Base-by-base conservation (phyloP, 305 asterid species). In the Rubia tinctorum region DNA sequence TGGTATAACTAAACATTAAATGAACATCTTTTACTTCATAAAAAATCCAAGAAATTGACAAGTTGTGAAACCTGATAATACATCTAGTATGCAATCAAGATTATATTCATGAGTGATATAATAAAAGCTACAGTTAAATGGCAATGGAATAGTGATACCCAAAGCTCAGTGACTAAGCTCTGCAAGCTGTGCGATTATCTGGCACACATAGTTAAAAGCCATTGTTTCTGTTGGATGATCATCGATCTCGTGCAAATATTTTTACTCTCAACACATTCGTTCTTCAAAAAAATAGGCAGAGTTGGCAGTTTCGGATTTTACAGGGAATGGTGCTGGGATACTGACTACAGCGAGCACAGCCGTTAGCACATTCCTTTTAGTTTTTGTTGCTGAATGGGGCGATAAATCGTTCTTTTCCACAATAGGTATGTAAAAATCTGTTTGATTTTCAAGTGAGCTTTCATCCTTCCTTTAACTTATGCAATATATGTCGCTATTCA, bases 321-420 rank as follows among this genome's bases (percentile, higher is more conserved):
- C 93, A 42, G 98, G 96, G 68, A 87, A 92, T 30, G 96, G 98
- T 18, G 94, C 94, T 12, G 99, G 98, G 69, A 87, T 88, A 73
- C 81, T 90, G 61, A 86, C 96, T 69, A 88, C 90, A 75, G 98
- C 98, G 2, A 89, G 80, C 89, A 88, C 96, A 8, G 79, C 88
- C 42, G 72, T 88, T 45, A 88, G 96, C 91, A 95, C 99, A 9
- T 95, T 95, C 76, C 73, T 84, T 22, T 73, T 95, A 75, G 99
- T 92, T 67, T 92, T 95, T 74, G 97, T 95, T 39, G 99, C 99
- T 69, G 99, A 95, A 82, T 92, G 99, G 99, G 99, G 99, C 7
- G 99, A 95, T 77, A 95, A 95, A 75, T 92, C 99, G n/a, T 92
- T 95, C 56, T 95, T 95, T 85, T 95, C 98, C 71, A 92, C 99